Base-by-base conservation (phyloP, 2,329 filamentous ascomycete genomes). In the Nigrograna mackinnonii region DNA sequence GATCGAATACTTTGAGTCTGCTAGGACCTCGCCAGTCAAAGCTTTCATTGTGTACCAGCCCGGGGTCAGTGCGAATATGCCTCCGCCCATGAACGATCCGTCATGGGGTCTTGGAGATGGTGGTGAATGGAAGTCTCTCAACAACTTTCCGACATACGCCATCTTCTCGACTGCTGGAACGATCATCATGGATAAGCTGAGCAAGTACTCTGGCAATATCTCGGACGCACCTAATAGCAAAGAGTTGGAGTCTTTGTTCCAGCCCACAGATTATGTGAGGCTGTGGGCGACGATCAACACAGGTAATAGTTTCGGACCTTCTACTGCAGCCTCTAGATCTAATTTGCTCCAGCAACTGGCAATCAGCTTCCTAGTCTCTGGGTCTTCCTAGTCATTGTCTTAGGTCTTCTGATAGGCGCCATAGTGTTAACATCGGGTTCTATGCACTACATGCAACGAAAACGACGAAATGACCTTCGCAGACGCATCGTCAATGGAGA, bases 101-200 rank as follows among this genome's bases (percentile, higher is more conserved):
- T 71, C 76, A 2, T 96, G 92, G 92, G 73, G 81, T 46, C 73
- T 95, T 14, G 73, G 82, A 13, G 87, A 90, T 60, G 78, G 77
- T 12, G 82, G 79, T 11, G 72, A 72, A n/a, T 96, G 91, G 91
- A 86, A 83, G 63, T 68, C 71, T 2, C 70, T 75, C n/a, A 86
- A 86, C 57, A 75, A 79, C 20, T 96, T 84, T 57, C 91, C 92
- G 0, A 83, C 96, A 11, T 96, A 94, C 68, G 91, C 89, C 30
- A 74, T 97, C 13, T 80, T 89, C 0, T 84, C 87, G 5, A 68
- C 74, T 7, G 77, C 82, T 16, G 92, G 91, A 17, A 67, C 72
- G 11, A 73, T 77, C 22, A 78, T 96, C 68, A 86, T 96, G 78
- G 64, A 79, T 6, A 79, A 89, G 60, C 74, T 95, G 28, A 81